Evolutionary conservation across 2,329 filamentous ascomycete genomes (phyloP).

Genomic region (Ascochyta rabiei): DNA sequence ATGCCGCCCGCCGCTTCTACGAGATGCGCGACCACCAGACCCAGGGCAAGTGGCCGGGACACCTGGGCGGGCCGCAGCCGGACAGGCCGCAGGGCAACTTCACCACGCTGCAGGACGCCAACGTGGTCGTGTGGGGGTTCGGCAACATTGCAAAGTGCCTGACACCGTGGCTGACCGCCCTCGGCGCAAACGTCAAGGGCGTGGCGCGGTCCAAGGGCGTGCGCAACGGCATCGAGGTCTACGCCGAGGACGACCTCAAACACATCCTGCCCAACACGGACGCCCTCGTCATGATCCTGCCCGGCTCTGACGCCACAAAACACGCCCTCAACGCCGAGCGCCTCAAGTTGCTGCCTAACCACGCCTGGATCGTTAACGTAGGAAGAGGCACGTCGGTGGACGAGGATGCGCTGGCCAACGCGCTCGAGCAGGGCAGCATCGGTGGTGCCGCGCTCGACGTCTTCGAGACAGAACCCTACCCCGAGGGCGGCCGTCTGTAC

Average conservation of each 20-base stretch:
- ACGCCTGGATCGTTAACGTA: slow-evolving; percentile 74
- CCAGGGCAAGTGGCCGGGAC: slow-evolving; percentile 63
- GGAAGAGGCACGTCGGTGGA: slow-evolving; percentile 78
- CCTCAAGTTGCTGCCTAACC: slow-evolving; percentile 65
- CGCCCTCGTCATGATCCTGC: slow-evolving; percentile 64
- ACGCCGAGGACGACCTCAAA: slow-evolving; percentile 59
- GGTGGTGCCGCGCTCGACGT: slow-evolving; percentile 80
- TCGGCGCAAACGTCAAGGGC: slow-evolving; percentile 65
- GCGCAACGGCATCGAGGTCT: slow-evolving; percentile 64
- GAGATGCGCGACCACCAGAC: slow-evolving; percentile 68
- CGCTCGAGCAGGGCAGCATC: slow-evolving; percentile 70
- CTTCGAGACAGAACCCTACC: slow-evolving; percentile 73
- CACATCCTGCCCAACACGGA: slow-evolving; percentile 64
- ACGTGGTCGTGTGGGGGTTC: slow-evolving; percentile 68
- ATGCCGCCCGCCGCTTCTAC: slow-evolving; percentile 62
- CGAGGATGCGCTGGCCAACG: slow-evolving; percentile 70
- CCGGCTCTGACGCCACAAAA: slow-evolving; percentile 63
- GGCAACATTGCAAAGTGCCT: slow-evolving; percentile 70
- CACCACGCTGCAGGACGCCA: slow-evolving; percentile 65
- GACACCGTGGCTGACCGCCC: slow-evolving; percentile 58
- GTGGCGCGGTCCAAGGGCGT: slow-evolving; percentile 64
- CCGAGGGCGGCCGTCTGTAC: slow-evolving; percentile 62
- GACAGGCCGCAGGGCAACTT: slow-evolving; percentile 63
- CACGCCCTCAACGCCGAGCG: slow-evolving; percentile 65
- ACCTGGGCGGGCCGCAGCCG: slow-evolving; percentile 67